Percentiles rank a stretch among this genome's conserved stretches.
These are phyloP conservation scores for Linnemannia elongata DNA, from an alignment of 192 early-diverging fungal genomes.

Conservation along the genomic window DNA sequence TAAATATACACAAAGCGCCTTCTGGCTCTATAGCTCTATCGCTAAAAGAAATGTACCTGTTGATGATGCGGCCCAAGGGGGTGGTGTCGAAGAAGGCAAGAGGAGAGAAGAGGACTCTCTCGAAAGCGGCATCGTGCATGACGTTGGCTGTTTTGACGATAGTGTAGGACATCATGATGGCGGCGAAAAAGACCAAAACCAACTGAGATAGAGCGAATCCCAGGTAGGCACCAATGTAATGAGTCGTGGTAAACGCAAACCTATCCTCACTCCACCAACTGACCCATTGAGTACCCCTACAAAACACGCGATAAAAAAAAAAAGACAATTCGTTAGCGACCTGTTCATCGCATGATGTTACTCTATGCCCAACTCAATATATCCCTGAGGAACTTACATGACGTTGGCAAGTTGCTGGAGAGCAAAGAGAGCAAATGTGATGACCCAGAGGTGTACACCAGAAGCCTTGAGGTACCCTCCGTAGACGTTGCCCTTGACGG, in stretches of 20 bases:
- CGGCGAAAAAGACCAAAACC: slow-evolving; percentile 34
- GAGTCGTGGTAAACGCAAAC: slow-evolving; percentile 17
- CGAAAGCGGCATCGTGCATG: slow-evolving; percentile 75
- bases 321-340: not conserved
- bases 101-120: slow-evolving; percentile 70
- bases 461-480: slow-evolving; percentile 37
- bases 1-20: slow-evolving; percentile 44
- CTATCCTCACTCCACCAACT: slow-evolving; percentile 53
- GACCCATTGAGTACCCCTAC: slow-evolving; percentile 54
- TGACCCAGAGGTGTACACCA: slow-evolving; percentile 27
- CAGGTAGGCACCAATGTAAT: slow-evolving; percentile 42
- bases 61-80: slow-evolving; percentile 88
- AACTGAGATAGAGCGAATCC: slow-evolving; percentile 34
- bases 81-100: slow-evolving; percentile 92
- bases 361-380: not conserved
- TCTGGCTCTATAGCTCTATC: slow-evolving; percentile 79
- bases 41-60: slow-evolving; percentile 76
- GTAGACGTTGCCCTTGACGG: slow-evolving; percentile 46
- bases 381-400: slow-evolving; percentile 34
- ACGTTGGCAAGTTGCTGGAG: slow-evolving; percentile 47
- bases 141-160: slow-evolving; percentile 72
- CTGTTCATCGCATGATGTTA: not conserved
- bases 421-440: slow-evolving; percentile 18
- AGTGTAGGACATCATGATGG: slow-evolving; percentile 36
- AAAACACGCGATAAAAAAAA: not conserved